Evolutionary conservation across 306 rosid species (phyloP).

Genomic region (Pyrus communis): DNA sequence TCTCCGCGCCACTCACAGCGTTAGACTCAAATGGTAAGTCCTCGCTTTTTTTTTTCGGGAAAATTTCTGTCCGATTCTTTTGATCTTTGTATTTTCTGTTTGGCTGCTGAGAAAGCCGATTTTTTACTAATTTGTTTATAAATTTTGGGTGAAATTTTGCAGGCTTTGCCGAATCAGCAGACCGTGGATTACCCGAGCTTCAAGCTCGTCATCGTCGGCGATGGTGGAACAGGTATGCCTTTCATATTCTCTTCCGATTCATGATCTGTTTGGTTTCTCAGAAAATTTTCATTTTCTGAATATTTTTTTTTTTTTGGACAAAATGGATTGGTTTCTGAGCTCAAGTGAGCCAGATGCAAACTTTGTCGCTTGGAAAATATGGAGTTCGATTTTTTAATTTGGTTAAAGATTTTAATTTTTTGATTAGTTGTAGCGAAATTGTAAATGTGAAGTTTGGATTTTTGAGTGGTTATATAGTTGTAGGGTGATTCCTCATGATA

Average conservation of each 20-base stretch:
- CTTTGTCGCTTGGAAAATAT: not conserved
- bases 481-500: not conserved
- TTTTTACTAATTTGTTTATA: not conserved
- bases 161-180: conserved; percentile 79
- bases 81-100: not conserved
- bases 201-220: conserved; percentile 83
- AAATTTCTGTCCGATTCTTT: not conserved
- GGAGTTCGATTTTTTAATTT: not conserved
- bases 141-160: not conserved
- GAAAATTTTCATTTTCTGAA: not conserved
- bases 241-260: not conserved
- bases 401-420: not conserved
- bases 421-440: not conserved
- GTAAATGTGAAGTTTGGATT: not conserved
- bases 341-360: not conserved
- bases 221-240: conserved; percentile 67
- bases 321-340: not conserved
- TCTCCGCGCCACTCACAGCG: not conserved
- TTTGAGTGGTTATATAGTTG: not conserved
- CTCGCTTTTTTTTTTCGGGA: not conserved
- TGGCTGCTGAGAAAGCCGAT: not conserved
- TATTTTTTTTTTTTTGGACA: not conserved
- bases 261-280: not conserved
- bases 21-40: conserved; percentile 17
- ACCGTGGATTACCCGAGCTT: conserved; percentile 73